These are phyloP conservation scores for Saccharomyces hybrid DNA, from an alignment of 1,139 yeast genomes.

Conservation along the genomic window DNA sequence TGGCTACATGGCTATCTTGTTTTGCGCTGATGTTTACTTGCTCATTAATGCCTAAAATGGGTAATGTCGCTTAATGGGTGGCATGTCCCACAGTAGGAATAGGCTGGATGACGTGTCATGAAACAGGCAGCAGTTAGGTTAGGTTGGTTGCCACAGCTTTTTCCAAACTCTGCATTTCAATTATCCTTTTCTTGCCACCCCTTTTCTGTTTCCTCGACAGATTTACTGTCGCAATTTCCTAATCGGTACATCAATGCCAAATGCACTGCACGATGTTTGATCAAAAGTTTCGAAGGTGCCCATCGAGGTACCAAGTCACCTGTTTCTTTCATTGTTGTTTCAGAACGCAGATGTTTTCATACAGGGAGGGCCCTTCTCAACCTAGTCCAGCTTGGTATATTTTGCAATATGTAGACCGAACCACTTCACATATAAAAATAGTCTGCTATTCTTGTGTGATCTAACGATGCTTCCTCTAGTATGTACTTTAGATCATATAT, in stretches of 20 bases:
- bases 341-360: not conserved
- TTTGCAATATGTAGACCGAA: not conserved
- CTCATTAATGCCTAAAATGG: not conserved
- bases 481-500: not conserved
- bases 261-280: not conserved
- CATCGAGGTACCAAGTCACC: not conserved
- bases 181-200: not conserved
- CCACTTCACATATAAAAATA: not conserved
- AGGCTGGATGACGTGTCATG: not conserved
- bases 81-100: not conserved
- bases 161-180: not conserved
- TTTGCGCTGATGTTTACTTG: not conserved
- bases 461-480: not conserved
- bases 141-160: too few relatives aligned
- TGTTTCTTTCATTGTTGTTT: not conserved
- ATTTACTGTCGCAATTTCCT: constrained; percentile 7
- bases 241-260: constrained; percentile 9
- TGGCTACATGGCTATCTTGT: not conserved
- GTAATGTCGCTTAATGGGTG: not conserved
- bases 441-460: not conserved
- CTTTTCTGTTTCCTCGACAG: not conserved
- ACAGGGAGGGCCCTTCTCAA: not conserved
- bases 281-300: not conserved
- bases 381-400: not conserved
- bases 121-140: not conserved